Evolutionary conservation across 1,139 yeast species (phyloP).

Genomic region (Taphrina pruni): DNA sequence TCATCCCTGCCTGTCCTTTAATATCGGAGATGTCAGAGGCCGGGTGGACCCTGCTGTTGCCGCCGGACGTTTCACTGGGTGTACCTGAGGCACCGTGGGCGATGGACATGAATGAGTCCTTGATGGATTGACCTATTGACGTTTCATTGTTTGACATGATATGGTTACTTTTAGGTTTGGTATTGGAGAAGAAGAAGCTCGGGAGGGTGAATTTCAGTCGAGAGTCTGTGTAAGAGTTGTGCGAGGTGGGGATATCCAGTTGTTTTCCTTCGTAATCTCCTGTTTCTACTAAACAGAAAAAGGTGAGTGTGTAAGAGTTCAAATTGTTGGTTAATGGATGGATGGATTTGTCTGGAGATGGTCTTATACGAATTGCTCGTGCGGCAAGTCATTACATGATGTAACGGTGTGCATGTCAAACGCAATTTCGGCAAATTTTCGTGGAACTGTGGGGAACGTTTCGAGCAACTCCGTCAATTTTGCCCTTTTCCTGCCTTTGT

Average conservation of each 20-base stretch:
- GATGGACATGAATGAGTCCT: slow-evolving; percentile 33
- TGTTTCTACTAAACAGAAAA: too few relatives aligned
- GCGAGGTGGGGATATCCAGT: slow-evolving; percentile 5
- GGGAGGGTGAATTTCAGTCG: not conserved
- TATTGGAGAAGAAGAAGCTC: not conserved
- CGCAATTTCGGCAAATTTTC: slow-evolving; percentile 4
- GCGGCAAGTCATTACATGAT: not conserved
- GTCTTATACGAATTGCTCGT: too few relatives aligned
- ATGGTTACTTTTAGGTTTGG: too few relatives aligned
- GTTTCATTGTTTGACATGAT: slow-evolving; percentile 4
- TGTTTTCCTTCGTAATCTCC: not conserved
- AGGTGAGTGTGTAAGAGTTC: not conserved
- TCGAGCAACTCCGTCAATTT: not conserved
- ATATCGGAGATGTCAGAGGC: slow-evolving; percentile 2
- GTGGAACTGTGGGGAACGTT: slow-evolving; percentile 17
- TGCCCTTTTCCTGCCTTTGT: too few relatives aligned
- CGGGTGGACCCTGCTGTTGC: slow-evolving; percentile 11
- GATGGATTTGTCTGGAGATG: too few relatives aligned
- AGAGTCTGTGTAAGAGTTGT: slow-evolving; percentile 1
- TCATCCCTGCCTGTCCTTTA: slow-evolving; percentile 1
- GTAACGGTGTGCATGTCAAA: not conserved
- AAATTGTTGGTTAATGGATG: not conserved
- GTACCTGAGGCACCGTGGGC: slow-evolving; percentile 22
- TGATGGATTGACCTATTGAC: slow-evolving; percentile 17
- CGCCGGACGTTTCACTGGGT: not conserved